Evolutionary conservation across 768 basidiomycete genomes (phyloP).

Genomic region (Tubosaeta sp.): DNA sequence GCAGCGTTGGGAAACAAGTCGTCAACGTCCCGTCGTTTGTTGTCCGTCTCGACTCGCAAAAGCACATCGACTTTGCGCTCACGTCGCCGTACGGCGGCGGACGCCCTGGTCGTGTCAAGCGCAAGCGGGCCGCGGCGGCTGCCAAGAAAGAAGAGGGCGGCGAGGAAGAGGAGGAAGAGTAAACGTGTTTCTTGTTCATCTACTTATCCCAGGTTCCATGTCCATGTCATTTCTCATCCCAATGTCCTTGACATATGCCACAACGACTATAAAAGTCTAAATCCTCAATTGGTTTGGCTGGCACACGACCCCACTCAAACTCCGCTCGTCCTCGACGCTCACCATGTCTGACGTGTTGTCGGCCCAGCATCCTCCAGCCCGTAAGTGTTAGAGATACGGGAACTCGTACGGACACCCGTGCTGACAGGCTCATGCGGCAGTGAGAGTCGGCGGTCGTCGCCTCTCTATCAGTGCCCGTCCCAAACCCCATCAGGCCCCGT

Average conservation of each 20-base stretch:
- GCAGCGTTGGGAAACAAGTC: slow-evolving; percentile 95
- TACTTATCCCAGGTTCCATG: slow-evolving; percentile 27
- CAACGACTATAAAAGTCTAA: no score
- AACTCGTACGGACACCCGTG: neutral
- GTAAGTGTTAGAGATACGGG: slow-evolving; percentile 30
- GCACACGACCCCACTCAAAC: no score
- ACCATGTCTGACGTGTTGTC: slow-evolving; percentile 28
- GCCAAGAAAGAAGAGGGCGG: slow-evolving; percentile 88
- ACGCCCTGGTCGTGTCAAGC: slow-evolving; percentile 93
- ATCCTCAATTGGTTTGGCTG: no score
- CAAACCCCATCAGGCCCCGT: slow-evolving; percentile 35
- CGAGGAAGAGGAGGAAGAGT: slow-evolving; percentile 89
- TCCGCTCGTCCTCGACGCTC: slow-evolving; percentile 9
- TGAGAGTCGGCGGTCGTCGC: slow-evolving; percentile 48
- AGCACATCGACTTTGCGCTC: slow-evolving; percentile 99
- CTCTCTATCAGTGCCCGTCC: slow-evolving; percentile 42
- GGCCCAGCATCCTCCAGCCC: slow-evolving; percentile 44
- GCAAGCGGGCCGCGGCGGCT: slow-evolving; percentile 93
- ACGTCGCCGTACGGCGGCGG: slow-evolving; percentile 97
- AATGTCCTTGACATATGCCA: slow-evolving; percentile 30
- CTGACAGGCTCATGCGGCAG: slow-evolving; percentile 10
- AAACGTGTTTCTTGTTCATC: slow-evolving; percentile 30
- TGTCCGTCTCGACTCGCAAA: slow-evolving; percentile 98
- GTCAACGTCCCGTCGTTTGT: slow-evolving; percentile 99
- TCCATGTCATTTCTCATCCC: slow-evolving; percentile 20